Conservation (phyloP, 2,329 filamentous ascomycete genomes). For the Calycina herbarum region DNA sequence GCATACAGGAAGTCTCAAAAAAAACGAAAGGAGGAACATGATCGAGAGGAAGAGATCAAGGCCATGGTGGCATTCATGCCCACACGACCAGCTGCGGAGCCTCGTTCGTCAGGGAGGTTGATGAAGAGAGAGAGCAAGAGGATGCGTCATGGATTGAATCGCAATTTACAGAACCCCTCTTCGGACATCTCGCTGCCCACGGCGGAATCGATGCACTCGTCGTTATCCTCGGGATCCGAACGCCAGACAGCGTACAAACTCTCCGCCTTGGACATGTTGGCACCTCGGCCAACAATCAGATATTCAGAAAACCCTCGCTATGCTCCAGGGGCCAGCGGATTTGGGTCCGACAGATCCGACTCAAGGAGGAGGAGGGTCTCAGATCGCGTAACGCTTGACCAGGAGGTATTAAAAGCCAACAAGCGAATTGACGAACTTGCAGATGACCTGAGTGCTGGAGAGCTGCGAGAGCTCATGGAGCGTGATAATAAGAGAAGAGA, state of each 20-base stretch:
- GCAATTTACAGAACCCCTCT: slow-evolving; percentile 57
- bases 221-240: slow-evolving; percentile 73
- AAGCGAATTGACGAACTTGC: slow-evolving; percentile 71
- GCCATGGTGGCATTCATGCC: slow-evolving; percentile 75
- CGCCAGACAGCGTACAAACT: slow-evolving; percentile 72
- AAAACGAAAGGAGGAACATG: slow-evolving; percentile 70
- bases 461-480: slow-evolving; percentile 86
- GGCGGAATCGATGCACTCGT: slow-evolving; percentile 73
- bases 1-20: slow-evolving; percentile 74
- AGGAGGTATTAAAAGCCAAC: slow-evolving; percentile 60
- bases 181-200: slow-evolving; percentile 71
- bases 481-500: slow-evolving; percentile 80
- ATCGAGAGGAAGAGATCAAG: slow-evolving; percentile 84
- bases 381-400: slow-evolving; percentile 54
- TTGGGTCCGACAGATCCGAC: slow-evolving; percentile 42
- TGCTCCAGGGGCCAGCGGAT: slow-evolving; percentile 45
- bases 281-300: slow-evolving; percentile 80
- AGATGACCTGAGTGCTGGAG: slow-evolving; percentile 80
- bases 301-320: slow-evolving; percentile 67
- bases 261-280: slow-evolving; percentile 76
- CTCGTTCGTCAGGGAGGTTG: slow-evolving; percentile 59
- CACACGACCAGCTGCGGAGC: slow-evolving; percentile 59
- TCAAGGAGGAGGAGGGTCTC: slow-evolving; percentile 54
- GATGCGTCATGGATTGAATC: slow-evolving; percentile 55
- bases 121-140: slow-evolving; percentile 66